These are phyloP conservation scores for Erodium chrysanthum DNA, from an alignment of 441 rosid genomes.

Conservation along the genomic window DNA sequence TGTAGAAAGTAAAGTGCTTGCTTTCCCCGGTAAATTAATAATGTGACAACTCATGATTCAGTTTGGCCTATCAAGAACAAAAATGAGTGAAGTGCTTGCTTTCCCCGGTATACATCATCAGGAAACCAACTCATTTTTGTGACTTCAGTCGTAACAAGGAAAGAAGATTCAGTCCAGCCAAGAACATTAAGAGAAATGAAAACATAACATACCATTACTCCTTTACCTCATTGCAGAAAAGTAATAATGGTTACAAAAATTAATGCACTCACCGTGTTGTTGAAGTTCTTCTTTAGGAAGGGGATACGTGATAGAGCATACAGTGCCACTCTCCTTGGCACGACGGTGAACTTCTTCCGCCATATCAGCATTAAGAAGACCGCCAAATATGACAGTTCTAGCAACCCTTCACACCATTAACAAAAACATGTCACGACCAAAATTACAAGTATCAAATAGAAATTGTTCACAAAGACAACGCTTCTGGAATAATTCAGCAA, in stretches of 20 bases:
- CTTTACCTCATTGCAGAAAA: neutral
- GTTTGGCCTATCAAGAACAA: neutral
- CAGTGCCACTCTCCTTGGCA: conserved; percentile 57
- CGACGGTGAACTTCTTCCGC: conserved; percentile 53
- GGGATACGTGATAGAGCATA: conserved; percentile 74
- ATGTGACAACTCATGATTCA: neutral
- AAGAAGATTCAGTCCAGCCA: neutral
- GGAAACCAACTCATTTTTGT: neutral
- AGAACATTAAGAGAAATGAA: neutral
- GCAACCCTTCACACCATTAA: conserved; percentile 58
- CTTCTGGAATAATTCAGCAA: neutral
- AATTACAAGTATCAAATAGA: neutral
- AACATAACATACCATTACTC: neutral
- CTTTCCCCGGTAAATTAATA: too few relatives aligned
- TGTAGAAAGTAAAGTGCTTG: neutral
- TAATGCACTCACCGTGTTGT: conserved; percentile 52
- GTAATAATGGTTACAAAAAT: neutral
- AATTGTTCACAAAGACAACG: neutral
- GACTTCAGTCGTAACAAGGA: neutral
- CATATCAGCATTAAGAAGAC: conserved; percentile 58
- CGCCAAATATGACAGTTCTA: conserved; percentile 86
- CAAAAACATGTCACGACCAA: conserved; percentile 6
- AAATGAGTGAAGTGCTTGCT: neutral
- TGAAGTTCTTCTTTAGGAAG: conserved; percentile 61
- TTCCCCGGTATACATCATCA: neutral